Evolutionary conservation across 2,329 filamentous ascomycete species (phyloP).

Genomic region (Tolypocladium pustulatum): DNA sequence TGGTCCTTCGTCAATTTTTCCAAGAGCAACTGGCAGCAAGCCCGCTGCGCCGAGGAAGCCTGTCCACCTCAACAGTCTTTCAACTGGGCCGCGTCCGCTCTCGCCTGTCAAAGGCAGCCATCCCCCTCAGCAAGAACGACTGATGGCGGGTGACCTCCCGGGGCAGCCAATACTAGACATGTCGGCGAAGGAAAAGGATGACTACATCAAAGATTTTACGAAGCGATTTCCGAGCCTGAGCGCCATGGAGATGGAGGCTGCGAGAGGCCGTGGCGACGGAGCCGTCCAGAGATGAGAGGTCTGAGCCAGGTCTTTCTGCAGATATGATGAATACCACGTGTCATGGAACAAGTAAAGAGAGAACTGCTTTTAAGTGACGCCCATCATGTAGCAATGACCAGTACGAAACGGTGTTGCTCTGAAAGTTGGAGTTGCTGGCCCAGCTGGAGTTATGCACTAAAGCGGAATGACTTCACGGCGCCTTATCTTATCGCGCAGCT

Average conservation of each 20-base stretch:
- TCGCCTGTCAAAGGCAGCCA: slow-evolving; percentile 34
- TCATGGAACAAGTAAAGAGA: neutral
- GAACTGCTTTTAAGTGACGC: neutral
- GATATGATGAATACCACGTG: neutral
- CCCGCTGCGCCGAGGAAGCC: slow-evolving; percentile 53
- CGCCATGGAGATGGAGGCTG: slow-evolving; percentile 77
- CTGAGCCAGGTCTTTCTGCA: neutral
- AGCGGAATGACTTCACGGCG: neutral
- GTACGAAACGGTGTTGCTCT: too few species aligned
- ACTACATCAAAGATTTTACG: slow-evolving; percentile 62
- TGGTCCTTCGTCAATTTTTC: slow-evolving; percentile 11
- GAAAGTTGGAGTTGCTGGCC: too few species aligned
- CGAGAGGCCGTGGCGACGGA: slow-evolving; percentile 25
- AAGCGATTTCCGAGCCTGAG: slow-evolving; percentile 80
- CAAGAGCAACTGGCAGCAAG: slow-evolving; percentile 21
- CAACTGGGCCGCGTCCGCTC: slow-evolving; percentile 28
- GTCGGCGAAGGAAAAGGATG: slow-evolving; percentile 48
- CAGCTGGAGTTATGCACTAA: neutral
- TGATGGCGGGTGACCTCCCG: slow-evolving; percentile 35
- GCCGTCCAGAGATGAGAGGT: slow-evolving; percentile 11
- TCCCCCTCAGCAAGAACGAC: slow-evolving; percentile 19
- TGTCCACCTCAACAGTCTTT: slow-evolving; percentile 46
- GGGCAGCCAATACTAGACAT: slow-evolving; percentile 42
- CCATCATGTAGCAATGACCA: neutral
- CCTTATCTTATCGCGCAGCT: slow-evolving; percentile 1